Base-by-base conservation (phyloP, 208 protist species). In the Trypanosoma rangeli region DNA sequence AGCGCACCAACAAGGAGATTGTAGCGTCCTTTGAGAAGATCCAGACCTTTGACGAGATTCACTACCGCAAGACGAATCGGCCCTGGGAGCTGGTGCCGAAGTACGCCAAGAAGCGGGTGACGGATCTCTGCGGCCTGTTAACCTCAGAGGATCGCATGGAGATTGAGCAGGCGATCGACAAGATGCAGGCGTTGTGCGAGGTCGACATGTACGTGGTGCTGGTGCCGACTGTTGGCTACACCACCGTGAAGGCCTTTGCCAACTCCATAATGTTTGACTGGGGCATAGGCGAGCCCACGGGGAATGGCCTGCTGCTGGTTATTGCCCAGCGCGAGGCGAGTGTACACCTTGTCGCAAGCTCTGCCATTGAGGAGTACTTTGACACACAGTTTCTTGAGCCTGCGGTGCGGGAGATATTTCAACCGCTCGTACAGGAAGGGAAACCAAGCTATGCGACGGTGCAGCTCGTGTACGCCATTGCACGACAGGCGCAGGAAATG, bases 211-310 rank as follows among this genome's bases (percentile, higher is more conserved):
- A 93, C 73, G 84, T 95, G 12, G 85, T 95, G 50, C 63, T 95
- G 46, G 90, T 95, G 24, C 90, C 90, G 7, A 95, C 90, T 5
- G 90, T 95, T 22, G 90, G 90, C 59, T 93, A 93, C 79, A 88
- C 82, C 29, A 90, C 85, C 35, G 82, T 85, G 20, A 82, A 79
- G 42, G 87, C 83, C 18, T 95, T 95, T 66, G 87, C 87, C 16
- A 90, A 92, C 70, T 92, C 85, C 56, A 89, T 95, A 66, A 92
- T 95, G 66, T 92, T 90, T 48, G 75, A 95, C 70, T 95, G 90
- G 90, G 80, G 70, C 12, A 90, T 95, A 57, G 90, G 90, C 5
- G 84, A 90, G 62, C 83, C 83, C 3, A 49, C 74, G 12, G 90
- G 86, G 13, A 95, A 92, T 72, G 90, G 90, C 0, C 73, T 95